These are phyloP conservation scores for Phaeodactylum tricornutum DNA, from an alignment of 108 stramenopile genomes.

Conservation along the genomic window DNA sequence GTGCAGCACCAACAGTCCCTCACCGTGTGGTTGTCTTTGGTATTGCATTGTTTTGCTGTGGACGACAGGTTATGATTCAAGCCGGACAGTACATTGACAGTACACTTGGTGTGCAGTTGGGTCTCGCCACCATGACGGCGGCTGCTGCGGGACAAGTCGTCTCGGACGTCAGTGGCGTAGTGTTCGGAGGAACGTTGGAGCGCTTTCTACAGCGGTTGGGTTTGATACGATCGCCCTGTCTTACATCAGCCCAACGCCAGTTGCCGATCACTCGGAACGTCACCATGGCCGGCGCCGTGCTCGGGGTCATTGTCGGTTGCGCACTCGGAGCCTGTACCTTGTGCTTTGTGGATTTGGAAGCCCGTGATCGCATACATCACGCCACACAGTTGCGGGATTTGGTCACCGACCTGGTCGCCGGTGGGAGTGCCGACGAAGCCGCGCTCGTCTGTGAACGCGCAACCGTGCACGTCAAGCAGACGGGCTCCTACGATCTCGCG, in stretches of 20 bases:
- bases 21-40: too few relatives aligned
- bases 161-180: slow-evolving; percentile 18
- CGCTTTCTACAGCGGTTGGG: slow-evolving; percentile 3
- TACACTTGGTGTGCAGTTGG: slow-evolving; percentile 53
- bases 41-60: too few relatives aligned
- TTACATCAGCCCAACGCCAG: slow-evolving; percentile 20
- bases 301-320: slow-evolving; percentile 61
- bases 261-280: slow-evolving; percentile 12
- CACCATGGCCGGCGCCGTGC: slow-evolving; percentile 22
- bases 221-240: slow-evolving; percentile 3
- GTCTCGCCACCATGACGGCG: slow-evolving; percentile 59
- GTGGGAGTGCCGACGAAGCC: too few relatives aligned
- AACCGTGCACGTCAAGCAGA: too few relatives aligned
- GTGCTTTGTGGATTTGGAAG: slow-evolving; percentile 4
- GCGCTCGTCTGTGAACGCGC: too few relatives aligned
- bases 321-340: slow-evolving; percentile 32
- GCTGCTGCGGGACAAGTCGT: slow-evolving; percentile 55
- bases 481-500: too few relatives aligned
- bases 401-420: slow-evolving; percentile 1
- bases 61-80: slow-evolving; percentile 45
- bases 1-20: too few relatives aligned
- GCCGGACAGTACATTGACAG: slow-evolving; percentile 57
- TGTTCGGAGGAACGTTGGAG: slow-evolving; percentile 34
- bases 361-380: slow-evolving; percentile 2
- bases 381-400: neutral